phyloP scores from a whole-genome alignment of 441 rosid species.

The Flueggea neowawraea region DNA sequence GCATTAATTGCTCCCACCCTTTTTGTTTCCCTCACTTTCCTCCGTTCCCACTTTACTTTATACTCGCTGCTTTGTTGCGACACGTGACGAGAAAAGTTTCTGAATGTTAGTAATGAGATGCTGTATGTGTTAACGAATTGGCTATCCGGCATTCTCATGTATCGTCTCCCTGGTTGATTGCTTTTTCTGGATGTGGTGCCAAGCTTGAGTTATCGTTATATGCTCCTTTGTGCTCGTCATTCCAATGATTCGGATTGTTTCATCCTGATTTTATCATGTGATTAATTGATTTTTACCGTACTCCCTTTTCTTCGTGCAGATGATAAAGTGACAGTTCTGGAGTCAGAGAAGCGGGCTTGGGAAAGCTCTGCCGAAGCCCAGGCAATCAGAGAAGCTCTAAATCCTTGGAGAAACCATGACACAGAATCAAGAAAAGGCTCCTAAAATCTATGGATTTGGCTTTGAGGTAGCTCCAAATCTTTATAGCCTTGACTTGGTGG shows the following conservation, averaged over 20 bases:
- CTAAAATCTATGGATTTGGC: conserved; percentile 11
- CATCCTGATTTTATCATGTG: not conserved
- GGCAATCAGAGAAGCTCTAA: conserved; percentile 75
- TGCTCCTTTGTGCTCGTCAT: not conserved
- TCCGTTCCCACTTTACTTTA: too few species aligned
- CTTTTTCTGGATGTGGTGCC: too few species aligned
- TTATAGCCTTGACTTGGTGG: not conserved
- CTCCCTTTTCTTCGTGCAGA: conserved; percentile 36
- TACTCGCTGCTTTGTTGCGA: too few species aligned
- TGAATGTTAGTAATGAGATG: not conserved
- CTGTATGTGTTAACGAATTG: too few species aligned
- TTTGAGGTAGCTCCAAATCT: not conserved
- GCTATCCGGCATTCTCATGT: too few species aligned
- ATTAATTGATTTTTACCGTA: conserved; percentile 1
- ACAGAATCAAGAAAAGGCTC: conserved; percentile 34
- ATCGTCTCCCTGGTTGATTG: too few species aligned
- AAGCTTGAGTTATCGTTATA: too few species aligned
- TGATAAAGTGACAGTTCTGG: conserved; percentile 84
- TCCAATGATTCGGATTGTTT: not conserved
- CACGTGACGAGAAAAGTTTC: not conserved
- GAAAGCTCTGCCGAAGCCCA: conserved; percentile 78
- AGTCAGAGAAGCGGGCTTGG: conserved; percentile 83
- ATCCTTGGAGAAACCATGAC: conserved; percentile 87
- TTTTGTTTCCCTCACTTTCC: too few species aligned
- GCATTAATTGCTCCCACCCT: too few species aligned